A percentile compares a stretch with the other conserved stretches of the same genome.
phyloP scores from a whole-genome alignment of 2,329 filamentous ascomycete genomes.

The Stachybotrys elegans region DNA sequence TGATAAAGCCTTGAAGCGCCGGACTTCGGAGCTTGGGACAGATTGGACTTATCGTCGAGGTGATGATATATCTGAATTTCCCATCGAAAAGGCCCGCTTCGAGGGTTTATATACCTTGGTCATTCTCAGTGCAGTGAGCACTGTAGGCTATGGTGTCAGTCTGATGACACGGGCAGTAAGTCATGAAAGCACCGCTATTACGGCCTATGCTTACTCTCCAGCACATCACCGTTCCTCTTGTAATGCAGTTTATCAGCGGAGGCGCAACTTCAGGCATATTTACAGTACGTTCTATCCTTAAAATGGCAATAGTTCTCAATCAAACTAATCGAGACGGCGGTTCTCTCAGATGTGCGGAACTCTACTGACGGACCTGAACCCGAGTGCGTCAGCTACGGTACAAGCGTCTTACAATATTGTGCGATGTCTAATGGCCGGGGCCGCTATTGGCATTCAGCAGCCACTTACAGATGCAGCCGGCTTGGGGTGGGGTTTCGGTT shows the following conservation, averaged over 20 bases:
- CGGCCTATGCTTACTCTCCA: background rate
- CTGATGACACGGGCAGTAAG: background rate
- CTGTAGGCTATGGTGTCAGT: background rate
- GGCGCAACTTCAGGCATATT: background rate
- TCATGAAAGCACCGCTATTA: background rate
- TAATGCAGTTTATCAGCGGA: background rate
- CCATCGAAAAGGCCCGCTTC: background rate
- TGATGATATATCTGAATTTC: background rate
- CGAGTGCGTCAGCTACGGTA: conserved; percentile 16
- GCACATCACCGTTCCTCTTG: background rate
- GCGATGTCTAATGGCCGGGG: conserved; percentile 16
- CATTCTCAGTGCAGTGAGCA: background rate
- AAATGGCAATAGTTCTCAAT: background rate
- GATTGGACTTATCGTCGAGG: background rate
- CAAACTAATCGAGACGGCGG: too few relatives aligned
- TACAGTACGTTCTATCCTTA: background rate
- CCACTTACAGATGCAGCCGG: conserved; percentile 13
- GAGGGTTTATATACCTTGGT: background rate
- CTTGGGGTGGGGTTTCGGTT: conserved; percentile 15
- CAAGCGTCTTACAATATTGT: conserved; percentile 20
- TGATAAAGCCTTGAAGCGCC: background rate
- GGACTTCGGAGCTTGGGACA: background rate
- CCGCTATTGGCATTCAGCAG: conserved; percentile 16
- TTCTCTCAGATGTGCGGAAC: conserved; percentile 1
- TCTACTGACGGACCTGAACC: conserved; percentile 20